A percentile compares a stretch with the other conserved stretches of the same genome.
These are phyloP conservation scores for Cercospora brassicicola DNA, from an alignment of 2,329 filamentous ascomycete species.

Conservation along the genomic window DNA sequence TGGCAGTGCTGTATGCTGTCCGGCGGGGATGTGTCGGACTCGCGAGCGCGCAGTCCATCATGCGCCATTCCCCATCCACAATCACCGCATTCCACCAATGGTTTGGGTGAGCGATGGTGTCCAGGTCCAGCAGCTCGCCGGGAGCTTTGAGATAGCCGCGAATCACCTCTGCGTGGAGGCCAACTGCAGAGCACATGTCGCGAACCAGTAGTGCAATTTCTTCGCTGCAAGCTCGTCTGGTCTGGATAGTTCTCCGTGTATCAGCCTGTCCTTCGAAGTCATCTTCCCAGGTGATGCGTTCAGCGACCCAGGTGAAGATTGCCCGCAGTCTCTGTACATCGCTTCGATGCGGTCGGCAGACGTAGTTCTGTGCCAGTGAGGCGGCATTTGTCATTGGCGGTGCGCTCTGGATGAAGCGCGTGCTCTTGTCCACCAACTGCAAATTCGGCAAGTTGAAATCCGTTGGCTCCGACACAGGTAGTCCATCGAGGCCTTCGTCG, in stretches of 20 bases:
- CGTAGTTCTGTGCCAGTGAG: constrained; percentile 82
- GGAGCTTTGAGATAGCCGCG: constrained; percentile 88
- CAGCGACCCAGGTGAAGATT: constrained; percentile 97
- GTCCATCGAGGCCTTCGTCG: constrained; percentile 82
- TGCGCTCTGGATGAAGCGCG: constrained; percentile 76
- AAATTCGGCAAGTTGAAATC: constrained; percentile 73
- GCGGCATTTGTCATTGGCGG: constrained; percentile 79
- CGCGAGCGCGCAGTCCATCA: constrained; percentile 91
- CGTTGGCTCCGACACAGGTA: constrained; percentile 76
- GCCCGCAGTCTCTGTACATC: constrained; percentile 89
- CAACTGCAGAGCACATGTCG: constrained; percentile 91
- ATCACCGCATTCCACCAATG: constrained; percentile 98
- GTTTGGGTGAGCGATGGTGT: constrained; percentile 80
- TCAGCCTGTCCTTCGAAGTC: constrained; percentile 86
- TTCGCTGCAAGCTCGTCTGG: constrained; percentile 78
- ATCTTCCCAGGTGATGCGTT: constrained; percentile 93
- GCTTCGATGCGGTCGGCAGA: constrained; percentile 90
- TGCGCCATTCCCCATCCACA: constrained; percentile 91
- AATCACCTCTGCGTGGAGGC: constrained; percentile 82
- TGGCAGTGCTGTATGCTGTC: constrained; percentile 70
- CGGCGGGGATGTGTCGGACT: constrained; percentile 86
- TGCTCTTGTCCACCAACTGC: constrained; percentile 89
- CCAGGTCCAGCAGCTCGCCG: constrained; percentile 77
- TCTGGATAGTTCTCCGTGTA: constrained; percentile 77
- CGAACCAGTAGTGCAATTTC: constrained; percentile 85